Evolutionary conservation across 352 stramenopile genomes (phyloP), one percentile per base, ranked within the genome.

Genomic region (Globisporangium ultimum): DNA sequence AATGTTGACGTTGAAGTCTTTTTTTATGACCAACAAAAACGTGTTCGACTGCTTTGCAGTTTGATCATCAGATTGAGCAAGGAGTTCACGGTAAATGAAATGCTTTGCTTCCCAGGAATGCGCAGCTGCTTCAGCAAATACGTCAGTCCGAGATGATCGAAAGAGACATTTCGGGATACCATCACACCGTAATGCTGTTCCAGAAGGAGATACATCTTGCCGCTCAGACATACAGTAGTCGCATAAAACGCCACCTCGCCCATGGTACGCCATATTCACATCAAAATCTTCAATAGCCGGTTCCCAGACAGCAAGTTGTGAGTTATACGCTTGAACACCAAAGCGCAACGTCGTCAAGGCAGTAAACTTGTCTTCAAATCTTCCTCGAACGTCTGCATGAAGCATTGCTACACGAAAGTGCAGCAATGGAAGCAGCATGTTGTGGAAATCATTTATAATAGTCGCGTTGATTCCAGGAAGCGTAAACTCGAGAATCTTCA

Each of bases 361-460:
- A 10, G 80, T 89, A 14, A 88, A 74, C 51, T 80, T 82, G 24
- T 83, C 70, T 46, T 87, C 75, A 18, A 91, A 66, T 3, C 78
- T 71, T 24, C 83, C 80, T 34, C 82, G 72, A 21, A 94, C 67
- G 51, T 89, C 78, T 0, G 85, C 63, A 48, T 88, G 74, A n/a
- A 95, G 61, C n/a, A 74, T 76, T 12, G 71, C 67, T 14, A 92
- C 62, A 11, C 81, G 81, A n/a, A 90, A 76, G 54, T 95, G 85
- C 63, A 95, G 60, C 41, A 95, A 47, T 2, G 85, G 85, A 14
- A 95, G 62, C 43, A 93, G 60, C 85, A 95, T 95, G 52, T 95
- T 93, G 64, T 95, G 82, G 40, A 93, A 92, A 59, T 95, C 85
- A 56, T 95, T 95, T 14, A 95, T 75, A 24, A 95, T 70, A 8